Evolutionary conservation across 495 filamentous ascomycete genomes (phyloP).

Genomic region (Podospora sp.): DNA sequence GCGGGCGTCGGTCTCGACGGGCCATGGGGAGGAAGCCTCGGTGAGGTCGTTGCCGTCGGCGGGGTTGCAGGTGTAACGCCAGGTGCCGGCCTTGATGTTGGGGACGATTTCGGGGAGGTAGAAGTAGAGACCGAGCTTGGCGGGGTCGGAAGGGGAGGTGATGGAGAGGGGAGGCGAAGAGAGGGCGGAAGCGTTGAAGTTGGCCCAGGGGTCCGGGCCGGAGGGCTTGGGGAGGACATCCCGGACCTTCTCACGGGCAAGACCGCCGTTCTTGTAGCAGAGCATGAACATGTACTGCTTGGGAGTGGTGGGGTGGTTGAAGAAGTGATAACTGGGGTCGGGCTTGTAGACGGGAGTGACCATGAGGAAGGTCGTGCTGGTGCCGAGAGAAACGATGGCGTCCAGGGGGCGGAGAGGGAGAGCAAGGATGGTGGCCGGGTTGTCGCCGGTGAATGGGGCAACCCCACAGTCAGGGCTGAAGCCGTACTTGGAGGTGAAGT

Average conservation of each 20-base stretch:
- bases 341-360: constrained; percentile 86
- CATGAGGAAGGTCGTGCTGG: constrained; percentile 97
- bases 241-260: constrained; percentile 86
- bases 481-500: constrained; percentile 76
- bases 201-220: constrained; percentile 63
- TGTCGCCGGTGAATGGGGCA: constrained; percentile 90
- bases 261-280: constrained; percentile 96
- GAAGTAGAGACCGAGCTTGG: constrained; percentile 90
- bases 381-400: constrained; percentile 92
- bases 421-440: constrained; percentile 91
- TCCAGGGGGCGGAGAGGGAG: constrained; percentile 83
- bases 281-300: constrained; percentile 98
- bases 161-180: constrained; percentile 69
- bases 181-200: constrained; percentile 71
- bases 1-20: constrained; percentile 67
- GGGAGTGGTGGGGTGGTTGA: constrained; percentile 82
- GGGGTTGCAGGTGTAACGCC: constrained; percentile 72
- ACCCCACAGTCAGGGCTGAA: constrained; percentile 76
- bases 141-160: constrained; percentile 51
- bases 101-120: constrained; percentile 94
- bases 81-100: constrained; percentile 79
- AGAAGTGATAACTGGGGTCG: constrained; percentile 83
- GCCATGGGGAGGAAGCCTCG: constrained; percentile 46
- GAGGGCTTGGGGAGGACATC: constrained; percentile 58
- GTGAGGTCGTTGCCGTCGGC: constrained; percentile 49